Conservation (phyloP, 495 filamentous ascomycete genomes). For the Talaromyces liani region DNA sequence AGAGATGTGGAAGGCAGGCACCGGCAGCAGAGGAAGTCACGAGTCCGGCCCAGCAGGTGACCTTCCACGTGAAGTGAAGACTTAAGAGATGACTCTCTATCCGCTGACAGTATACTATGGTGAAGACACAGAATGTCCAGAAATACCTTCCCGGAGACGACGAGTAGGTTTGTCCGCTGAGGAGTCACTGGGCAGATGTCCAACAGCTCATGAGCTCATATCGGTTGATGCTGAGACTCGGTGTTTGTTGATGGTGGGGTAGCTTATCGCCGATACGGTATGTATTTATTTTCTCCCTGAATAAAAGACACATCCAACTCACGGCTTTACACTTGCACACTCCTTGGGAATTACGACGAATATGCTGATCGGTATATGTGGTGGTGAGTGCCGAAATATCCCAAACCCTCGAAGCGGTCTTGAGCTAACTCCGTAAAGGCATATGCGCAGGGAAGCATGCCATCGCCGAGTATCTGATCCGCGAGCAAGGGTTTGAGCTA, state of each 20-base stretch:
- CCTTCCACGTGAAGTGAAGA: neutral
- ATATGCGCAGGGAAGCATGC: constrained; percentile 87
- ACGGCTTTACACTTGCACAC: neutral
- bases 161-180: neutral
- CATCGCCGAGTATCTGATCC: constrained; percentile 73
- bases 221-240: neutral
- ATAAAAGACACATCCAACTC: neutral
- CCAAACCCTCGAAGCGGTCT: neutral
- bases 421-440: constrained; percentile 39
- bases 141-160: neutral
- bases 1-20: neutral
- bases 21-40: constrained; percentile 1
- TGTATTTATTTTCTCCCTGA: no score
- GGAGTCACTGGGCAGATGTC: no score
- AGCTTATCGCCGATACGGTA: neutral
- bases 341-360: constrained; percentile 9
- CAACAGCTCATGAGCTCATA: neutral
- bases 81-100: neutral
- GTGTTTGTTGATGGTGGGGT: constrained; percentile 4
- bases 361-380: constrained; percentile 93
- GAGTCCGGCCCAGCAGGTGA: neutral
- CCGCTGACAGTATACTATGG: neutral
- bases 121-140: neutral
- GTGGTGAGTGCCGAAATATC: constrained; percentile 47
- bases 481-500: constrained; percentile 63